phyloP scores from a whole-genome alignment of 1,284 basidiomycete species.

The Ceratobasidium sp. region DNA sequence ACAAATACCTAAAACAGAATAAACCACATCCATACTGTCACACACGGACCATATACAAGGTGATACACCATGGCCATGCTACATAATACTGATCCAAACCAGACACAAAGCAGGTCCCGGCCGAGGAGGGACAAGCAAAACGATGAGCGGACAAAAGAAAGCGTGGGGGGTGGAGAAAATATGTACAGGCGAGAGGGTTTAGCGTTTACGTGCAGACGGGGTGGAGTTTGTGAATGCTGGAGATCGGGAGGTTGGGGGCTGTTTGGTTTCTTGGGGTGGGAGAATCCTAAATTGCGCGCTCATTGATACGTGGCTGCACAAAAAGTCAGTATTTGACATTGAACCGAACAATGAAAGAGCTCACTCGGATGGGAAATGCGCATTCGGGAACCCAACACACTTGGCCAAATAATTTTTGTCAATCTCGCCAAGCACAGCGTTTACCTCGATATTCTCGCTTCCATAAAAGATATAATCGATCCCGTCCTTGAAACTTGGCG shows the following conservation, averaged over 20 bases:
- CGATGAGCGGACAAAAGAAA: background rate
- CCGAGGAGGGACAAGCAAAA: background rate
- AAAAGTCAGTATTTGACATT: conserved; percentile 48
- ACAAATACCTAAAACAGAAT: background rate
- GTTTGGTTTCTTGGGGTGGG: conserved; percentile 65
- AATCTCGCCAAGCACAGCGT: conserved; percentile 89
- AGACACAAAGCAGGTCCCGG: background rate
- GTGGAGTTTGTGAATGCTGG: conserved; percentile 11
- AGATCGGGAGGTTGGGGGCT: conserved; percentile 53
- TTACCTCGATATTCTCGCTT: conserved; percentile 81
- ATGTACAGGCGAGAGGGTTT: conserved; percentile 52
- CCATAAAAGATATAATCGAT: conserved; percentile 98
- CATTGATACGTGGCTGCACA: conserved; percentile 72
- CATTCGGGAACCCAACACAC: conserved; percentile 96
- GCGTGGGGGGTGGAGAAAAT: conserved; percentile 6
- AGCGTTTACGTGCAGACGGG: conserved; percentile 33
- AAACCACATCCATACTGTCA: conserved; percentile 22
- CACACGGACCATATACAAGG: conserved; percentile 21
- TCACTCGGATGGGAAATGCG: conserved; percentile 95
- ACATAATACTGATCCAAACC: conserved; percentile 3
- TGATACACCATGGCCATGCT: conserved; percentile 32
- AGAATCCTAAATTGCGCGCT: conserved; percentile 80
- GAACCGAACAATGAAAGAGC: conserved; percentile 54
- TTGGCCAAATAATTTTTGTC: conserved; percentile 89
- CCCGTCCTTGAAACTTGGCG: conserved; percentile 83